Base-by-base conservation (phyloP, 164 flowering plant genomes). In the Berberis vulgaris region DNA sequence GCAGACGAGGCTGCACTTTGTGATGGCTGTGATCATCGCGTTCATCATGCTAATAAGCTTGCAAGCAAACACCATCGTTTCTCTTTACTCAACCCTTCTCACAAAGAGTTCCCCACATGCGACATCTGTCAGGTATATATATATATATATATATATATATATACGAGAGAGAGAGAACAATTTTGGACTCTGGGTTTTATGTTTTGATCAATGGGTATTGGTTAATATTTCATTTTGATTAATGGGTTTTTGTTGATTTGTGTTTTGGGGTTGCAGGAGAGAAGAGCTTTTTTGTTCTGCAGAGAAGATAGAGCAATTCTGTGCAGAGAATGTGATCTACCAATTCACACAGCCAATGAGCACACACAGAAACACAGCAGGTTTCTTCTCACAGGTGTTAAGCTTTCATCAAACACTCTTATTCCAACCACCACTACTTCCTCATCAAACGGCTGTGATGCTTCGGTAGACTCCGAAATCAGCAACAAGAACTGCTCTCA, bases 241-340 rank as follows among this genome's bases (percentile, higher is more conserved):
- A 12, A 43, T 10, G 11, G 1, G 43, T 8, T 39, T 52, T 43
- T 26, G 43, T 45, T 13, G 26, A 26, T 26, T 26, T 26, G 26
- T 26, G 26, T 26, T 5, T 50, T 6, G 4, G 10, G 10, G n/a
- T 10, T 67, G 38, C 45, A 91, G 96, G 92, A 91, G 64, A 86
- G 73, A 64, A 70, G 88, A 46, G 98, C 88, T n/a, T 83, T 93
- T 64, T 68, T 88, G 73, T 93, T 93, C 69, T 93, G 98, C 61
- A 86, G 80, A 62, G 86, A 93, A 62, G 98, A 93, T 71, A 74
- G 97, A 60, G 96, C 98, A 5, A 82, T 89, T 49, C 78, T 93
- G 1, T 93, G 98, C 75, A 74, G 79, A 70, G 97, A 88, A n/a
- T 93, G 98, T 45, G 97, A 93, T 53, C 13, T 74, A 4, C 69